Evolutionary conservation across 768 basidiomycete species (phyloP), one percentile per base, ranked within the genome.

Genomic region (Tylopilus subfusipes): DNA sequence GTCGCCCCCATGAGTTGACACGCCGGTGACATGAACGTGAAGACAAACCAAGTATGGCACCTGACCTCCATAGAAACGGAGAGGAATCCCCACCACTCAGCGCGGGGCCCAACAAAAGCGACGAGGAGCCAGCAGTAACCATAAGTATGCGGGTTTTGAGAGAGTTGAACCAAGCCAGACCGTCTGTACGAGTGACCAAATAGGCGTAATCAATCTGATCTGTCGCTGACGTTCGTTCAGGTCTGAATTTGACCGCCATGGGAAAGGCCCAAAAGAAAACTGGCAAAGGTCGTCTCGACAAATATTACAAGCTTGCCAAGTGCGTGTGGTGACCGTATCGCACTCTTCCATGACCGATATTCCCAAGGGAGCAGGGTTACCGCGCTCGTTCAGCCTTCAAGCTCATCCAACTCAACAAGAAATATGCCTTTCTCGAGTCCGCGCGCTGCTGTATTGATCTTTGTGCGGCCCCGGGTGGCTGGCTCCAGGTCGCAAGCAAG

Each of bases 341-440:
- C 27, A 27, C 36, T 55, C 22, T 12, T 38, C 13, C 33, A 21
- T 59, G 25, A 62, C 57, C 53, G 31, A 56, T 48, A 54, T 43
- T 47, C 34, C 59, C 52, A 42, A 98, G 95, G 73, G 96, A 98
- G 76, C 97, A 99, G 78, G 97, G 97, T 57, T 99, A 95, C 71
- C 90, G 97, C 58, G 97, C 97, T 63, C 97, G 97, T 79, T 99
- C 97, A 16, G 97, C 97, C 2, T 96, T 96, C 86, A 99, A 99
- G 74, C 82, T 99, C 55, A 93, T 99, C 54, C 97, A 99, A 72
- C 76, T 99, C 57, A 98, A 99, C 79, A 94, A 96, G 71, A 99
- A 98, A 76, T 99, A 90, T 74, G 82, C 86, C 16, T 90, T 99
- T 68, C 81, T 99, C 22, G 90, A 94, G 63, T 77, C 82, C 29